phyloP scores from a whole-genome alignment of 176 grass and related monocot genomes.

The Oropetium thomaeum region DNA sequence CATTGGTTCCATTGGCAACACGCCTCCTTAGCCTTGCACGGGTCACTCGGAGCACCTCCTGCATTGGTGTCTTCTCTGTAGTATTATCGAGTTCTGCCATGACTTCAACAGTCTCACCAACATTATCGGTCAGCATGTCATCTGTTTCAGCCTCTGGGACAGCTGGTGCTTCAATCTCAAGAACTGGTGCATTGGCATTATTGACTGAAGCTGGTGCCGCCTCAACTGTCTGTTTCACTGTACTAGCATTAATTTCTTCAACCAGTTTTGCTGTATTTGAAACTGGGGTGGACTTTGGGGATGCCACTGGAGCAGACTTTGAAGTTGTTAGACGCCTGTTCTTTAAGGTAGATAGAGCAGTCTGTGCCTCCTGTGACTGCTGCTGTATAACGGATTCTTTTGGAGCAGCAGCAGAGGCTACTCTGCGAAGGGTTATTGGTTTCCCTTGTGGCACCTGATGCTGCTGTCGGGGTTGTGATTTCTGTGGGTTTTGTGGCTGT shows the following conservation, averaged over 20 bases:
- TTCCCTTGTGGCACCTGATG: conserved; percentile 20
- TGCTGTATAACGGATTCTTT: conserved; percentile 13
- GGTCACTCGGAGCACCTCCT: conserved; percentile 51
- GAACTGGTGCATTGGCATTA: neutral
- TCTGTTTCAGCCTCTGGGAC: conserved; percentile 14
- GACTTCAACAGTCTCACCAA: neutral
- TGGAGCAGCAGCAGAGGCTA: neutral
- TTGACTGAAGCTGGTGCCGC: neutral
- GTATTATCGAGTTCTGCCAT: neutral
- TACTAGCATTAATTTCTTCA: neutral
- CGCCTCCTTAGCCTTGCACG: conserved; percentile 46
- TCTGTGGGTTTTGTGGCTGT: neutral
- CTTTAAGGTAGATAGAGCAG: conserved; percentile 13
- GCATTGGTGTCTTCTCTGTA: conserved; percentile 40
- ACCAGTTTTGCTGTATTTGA: neutral
- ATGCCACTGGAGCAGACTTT: conserved; percentile 18
- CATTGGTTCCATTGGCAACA: conserved; percentile 19
- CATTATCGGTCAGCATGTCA: conserved; percentile 13
- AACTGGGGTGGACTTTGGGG: conserved; percentile 18
- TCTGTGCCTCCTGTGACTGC: conserved; percentile 23
- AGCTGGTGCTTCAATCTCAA: conserved; percentile 6
- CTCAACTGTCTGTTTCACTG: neutral
- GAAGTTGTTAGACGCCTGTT: conserved; percentile 6
- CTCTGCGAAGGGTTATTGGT: conserved; percentile 6
- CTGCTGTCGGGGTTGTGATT: neutral